Conservation (phyloP, 2,329 filamentous ascomycete species). For the Pseudodiploospora longispora region DNA sequence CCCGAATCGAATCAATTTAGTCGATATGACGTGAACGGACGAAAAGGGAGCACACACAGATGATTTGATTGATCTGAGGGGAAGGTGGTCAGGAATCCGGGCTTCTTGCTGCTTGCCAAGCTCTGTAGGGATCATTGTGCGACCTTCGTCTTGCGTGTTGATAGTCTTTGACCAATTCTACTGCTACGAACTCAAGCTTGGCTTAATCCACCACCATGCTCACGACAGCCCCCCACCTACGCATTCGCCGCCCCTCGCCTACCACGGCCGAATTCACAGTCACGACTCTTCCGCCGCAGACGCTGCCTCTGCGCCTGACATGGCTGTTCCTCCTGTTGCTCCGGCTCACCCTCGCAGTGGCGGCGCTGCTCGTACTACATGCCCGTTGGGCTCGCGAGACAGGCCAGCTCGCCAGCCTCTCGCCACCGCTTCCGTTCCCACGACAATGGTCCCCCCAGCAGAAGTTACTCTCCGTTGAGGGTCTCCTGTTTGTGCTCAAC, state of each 20-base stretch:
- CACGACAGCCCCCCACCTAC: constrained; percentile 50
- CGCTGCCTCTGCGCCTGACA: constrained; percentile 38
- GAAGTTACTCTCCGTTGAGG: constrained; percentile 12
- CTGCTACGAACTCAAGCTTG: too few relatives aligned
- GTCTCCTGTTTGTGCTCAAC: constrained; percentile 19
- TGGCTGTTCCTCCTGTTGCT: constrained; percentile 34
- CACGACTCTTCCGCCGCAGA: constrained; percentile 60
- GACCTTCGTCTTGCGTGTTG: too few relatives aligned
- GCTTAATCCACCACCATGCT: constrained; percentile 42
- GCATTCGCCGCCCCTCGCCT: constrained; percentile 62
- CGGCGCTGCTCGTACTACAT: constrained; percentile 41
- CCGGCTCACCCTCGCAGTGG: constrained; percentile 34
- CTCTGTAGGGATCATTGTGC: too few relatives aligned
- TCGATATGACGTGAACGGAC: too few relatives aligned
- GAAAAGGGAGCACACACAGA: too few relatives aligned
- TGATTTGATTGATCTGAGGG: too few relatives aligned
- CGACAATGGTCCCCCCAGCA: neutral
- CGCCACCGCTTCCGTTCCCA: constrained; percentile 9
- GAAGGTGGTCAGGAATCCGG: too few relatives aligned
- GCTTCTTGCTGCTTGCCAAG: too few relatives aligned
- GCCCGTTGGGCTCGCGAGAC: constrained; percentile 34
- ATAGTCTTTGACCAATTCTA: too few relatives aligned
- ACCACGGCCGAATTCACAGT: constrained; percentile 92
- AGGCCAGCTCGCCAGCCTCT: constrained; percentile 14
- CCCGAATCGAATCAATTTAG: too few relatives aligned